Evolutionary conservation across 2,329 filamentous ascomycete species (phyloP), one percentile per base, ranked within the genome.

Genomic region (Thermoascus crustaceus): DNA sequence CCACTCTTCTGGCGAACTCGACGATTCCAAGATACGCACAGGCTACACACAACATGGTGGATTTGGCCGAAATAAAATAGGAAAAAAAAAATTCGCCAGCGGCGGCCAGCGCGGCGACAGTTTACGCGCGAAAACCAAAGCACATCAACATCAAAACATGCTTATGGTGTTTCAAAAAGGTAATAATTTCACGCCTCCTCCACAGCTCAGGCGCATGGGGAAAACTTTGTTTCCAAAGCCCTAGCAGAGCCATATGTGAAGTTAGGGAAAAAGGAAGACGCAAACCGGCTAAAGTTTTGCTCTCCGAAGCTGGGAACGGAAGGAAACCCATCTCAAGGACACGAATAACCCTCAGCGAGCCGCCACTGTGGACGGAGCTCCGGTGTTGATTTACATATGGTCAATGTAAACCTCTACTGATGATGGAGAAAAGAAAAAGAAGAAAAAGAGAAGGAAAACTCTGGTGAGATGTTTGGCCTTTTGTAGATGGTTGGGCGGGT

Each of bases 371-470:
- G 63, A 67, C 60, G 63, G 63, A 67, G 63, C 65, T 64, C 57
- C 61, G 55, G 55, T 61, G 51, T 47, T 52, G 57, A 58, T 64
- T 66, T 66, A 65, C 61, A 66, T 62, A 61, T 60, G 55, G 57
- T 63, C 46, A 49, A 62, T 60, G 63, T 67, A 68, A 67, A 68
- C 64, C 64, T 58, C 64, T 68, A 68, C 65, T 68, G 65, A 68
- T 68, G 64, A 66, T 68, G 54, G 48, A 54, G 54, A 60, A 58
- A 50, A 39, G 51, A 58, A 59, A 52, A 47, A 57, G 57, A 60
- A 54, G 46, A 48, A 55, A 48, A 51, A 43, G 37, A 42, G 30
- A 30, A 37, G 21, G 17, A 38, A 20, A 51, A 44, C 35, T 35
- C 10, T 16, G 11, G 30, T 19, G 30, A 7, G 18, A 11, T 13